Evolutionary conservation across 768 basidiomycete genomes (phyloP), one percentile per base, ranked within the genome.

Genomic region (Podaxis rugospora): DNA sequence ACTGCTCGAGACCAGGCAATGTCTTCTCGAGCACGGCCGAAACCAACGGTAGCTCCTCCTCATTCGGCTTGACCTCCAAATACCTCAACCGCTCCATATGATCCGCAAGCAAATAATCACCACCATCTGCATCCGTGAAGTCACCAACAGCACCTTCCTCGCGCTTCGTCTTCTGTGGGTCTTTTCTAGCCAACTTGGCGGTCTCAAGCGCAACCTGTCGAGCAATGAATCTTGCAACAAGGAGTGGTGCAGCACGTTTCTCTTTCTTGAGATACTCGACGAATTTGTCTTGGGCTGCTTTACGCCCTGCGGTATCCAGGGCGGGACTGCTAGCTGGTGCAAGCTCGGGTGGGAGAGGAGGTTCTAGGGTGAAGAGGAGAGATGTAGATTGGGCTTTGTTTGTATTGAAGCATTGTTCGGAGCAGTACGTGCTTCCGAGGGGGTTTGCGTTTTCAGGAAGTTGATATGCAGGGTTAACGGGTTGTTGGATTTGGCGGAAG

Each of bases 21-120:
- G 87, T 87, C 36, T 77, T 73, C 51, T 79, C 74, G 55, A 94
- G 69, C 18, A 93, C 79, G 16, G 78, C 73, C 28, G 77, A 71
- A 46, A 92, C 68, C 14, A 88, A 63, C 23, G 76, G 70, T 18
- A 76, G 70, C 63, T 87, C 87, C 51, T 83, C 79, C 23, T 78
- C 72, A 14, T 78, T 68, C 1, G 81, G 74, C 11, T 70, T 65
- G n/a, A 84, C 67, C 46, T 90, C 86, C 23, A 90, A 71, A 68
- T 81, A 91, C 57, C 89, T 79, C 66, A 92, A 72, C 27, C 92
- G 79, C 66, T 93, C 92, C 11, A 92, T 71, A 67, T 94, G 90
- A 65, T 94, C 92, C 39, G 81, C 84, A 51, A 93, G 75, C 25
- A 78, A 74, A 69, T 92, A 93, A 14, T 83, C 80, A 1, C 74